phyloP scores from a whole-genome alignment of 805 yeast genomes.

The Cyberlindnera euphorbiae region DNA sequence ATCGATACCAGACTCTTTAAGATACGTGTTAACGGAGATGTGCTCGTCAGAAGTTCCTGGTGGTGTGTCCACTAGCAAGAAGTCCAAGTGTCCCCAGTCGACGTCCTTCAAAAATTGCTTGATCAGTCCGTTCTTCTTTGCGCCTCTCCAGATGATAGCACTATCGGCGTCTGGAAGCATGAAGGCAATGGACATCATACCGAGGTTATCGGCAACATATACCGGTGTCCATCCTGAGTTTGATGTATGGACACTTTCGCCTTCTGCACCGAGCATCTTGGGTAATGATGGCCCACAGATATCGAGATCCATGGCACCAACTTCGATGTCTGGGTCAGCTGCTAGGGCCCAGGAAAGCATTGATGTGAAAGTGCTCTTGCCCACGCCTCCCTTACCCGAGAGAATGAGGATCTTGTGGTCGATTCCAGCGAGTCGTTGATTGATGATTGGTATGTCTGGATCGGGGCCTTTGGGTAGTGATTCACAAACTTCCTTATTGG shows the following conservation, averaged over 20 bases:
- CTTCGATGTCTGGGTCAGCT: constrained; percentile 57
- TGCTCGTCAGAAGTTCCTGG: constrained; percentile 99
- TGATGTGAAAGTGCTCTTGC: constrained; percentile 92
- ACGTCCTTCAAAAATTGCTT: constrained; percentile 93
- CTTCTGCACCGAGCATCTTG: constrained; percentile 86
- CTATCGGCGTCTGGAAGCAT: constrained; percentile 92
- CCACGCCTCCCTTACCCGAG: constrained; percentile 93
- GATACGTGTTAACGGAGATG: constrained; percentile 77
- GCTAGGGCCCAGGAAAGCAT: constrained; percentile 97
- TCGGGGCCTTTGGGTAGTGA: constrained; percentile 92
- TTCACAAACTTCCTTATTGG: constrained; percentile 86
- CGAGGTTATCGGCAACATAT: constrained; percentile 89
- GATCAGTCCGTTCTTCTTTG: constrained; percentile 89
- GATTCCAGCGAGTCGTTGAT: constrained; percentile 55
- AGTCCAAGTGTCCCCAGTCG: constrained; percentile 89
- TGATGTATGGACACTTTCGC: constrained; percentile 82
- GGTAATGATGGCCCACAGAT: constrained; percentile 98
- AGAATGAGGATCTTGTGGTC: constrained; percentile 80
- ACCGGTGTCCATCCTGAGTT: constrained; percentile 96
- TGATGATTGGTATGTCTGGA: constrained; percentile 80
- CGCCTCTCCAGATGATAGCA: constrained; percentile 96
- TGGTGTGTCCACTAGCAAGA: constrained; percentile 89
- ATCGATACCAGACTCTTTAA: constrained; percentile 87
- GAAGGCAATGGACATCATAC: constrained; percentile 91
- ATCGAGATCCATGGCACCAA: constrained; percentile 96